These are phyloP conservation scores for Flaveria brownii DNA, from an alignment of 129 eudicot genomes.

Conservation along the genomic window DNA sequence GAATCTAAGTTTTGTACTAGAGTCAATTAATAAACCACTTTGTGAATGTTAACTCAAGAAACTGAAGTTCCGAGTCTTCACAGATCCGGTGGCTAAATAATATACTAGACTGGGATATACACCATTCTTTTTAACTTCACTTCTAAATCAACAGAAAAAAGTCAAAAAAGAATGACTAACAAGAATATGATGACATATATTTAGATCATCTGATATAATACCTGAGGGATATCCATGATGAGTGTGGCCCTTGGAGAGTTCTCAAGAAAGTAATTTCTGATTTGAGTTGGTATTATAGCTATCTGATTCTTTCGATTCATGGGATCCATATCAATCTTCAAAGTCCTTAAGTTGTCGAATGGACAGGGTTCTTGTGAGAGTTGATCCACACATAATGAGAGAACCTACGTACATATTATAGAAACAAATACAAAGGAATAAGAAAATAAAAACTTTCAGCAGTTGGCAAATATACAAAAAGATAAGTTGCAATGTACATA, in stretches of 20 bases:
- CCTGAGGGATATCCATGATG: conserved; percentile 17
- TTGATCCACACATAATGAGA: not conserved
- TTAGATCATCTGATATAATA: not conserved
- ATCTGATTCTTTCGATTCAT: not conserved
- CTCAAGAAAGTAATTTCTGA: conserved; percentile 18
- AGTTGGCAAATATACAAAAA: too few species aligned
- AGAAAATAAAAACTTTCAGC: not conserved
- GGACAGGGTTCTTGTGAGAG: conserved; percentile 3
- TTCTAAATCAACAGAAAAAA: not conserved
- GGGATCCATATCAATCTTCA: not conserved
- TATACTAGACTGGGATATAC: not conserved
- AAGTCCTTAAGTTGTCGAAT: not conserved
- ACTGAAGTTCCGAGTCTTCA: too few species aligned
- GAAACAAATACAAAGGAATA: not conserved
- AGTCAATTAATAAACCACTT: too few species aligned
- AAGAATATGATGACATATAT: not conserved
- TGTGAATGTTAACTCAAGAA: too few species aligned
- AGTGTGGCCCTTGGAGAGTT: conserved; percentile 17
- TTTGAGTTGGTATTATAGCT: not conserved
- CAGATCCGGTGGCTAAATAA: not conserved
- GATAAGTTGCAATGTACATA: conserved; percentile 1
- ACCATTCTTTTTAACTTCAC: not conserved
- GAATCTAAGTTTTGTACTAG: too few species aligned
- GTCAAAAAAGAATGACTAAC: not conserved
- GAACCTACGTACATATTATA: conserved; percentile 1